Evolutionary conservation across 805 yeast genomes (phyloP).

Genomic region (Cyberlindnera subsufficiens): DNA sequence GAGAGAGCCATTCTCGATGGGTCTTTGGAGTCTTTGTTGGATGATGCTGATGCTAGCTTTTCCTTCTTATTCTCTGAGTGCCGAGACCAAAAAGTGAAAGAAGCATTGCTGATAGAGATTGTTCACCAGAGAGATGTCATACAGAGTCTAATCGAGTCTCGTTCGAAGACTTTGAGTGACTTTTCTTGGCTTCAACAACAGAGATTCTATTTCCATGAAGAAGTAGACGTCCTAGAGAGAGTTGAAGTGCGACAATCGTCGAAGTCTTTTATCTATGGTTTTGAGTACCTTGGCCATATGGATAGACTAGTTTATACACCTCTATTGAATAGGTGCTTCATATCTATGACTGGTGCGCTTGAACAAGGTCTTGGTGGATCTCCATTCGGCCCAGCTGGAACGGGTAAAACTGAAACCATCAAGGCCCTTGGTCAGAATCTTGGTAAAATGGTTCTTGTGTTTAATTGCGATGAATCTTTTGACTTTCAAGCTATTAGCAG

Average conservation of each 20-base stretch:
- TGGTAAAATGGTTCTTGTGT: constrained; percentile 79
- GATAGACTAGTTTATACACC: constrained; percentile 76
- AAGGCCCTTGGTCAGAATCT: constrained; percentile 76
- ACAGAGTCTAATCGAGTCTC: constrained; percentile 7
- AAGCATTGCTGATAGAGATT: constrained; percentile 60
- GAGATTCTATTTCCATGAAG: constrained; percentile 30
- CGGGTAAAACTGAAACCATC: constrained; percentile 91
- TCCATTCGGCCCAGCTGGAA: constrained; percentile 94
- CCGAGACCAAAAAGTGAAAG: constrained; percentile 48
- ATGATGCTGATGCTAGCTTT: constrained; percentile 6
- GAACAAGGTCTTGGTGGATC: constrained; percentile 79
- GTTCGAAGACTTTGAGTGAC: constrained; percentile 6
- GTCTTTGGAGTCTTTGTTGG: background rate
- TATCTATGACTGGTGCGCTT: constrained; percentile 70
- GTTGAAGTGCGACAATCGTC: constrained; percentile 49
- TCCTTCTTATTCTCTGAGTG: constrained; percentile 27
- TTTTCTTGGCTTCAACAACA: constrained; percentile 50
- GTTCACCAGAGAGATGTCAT: constrained; percentile 51
- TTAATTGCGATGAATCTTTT: constrained; percentile 87
- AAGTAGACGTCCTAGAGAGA: constrained; percentile 25
- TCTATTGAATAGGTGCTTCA: constrained; percentile 54
- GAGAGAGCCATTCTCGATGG: constrained; percentile 26
- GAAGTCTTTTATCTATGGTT: constrained; percentile 57
- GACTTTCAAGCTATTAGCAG: constrained; percentile 77
- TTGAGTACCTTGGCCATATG: constrained; percentile 74